These are phyloP conservation scores for Trichocomaceae sp. DNA, from an alignment of 2,329 filamentous ascomycete genomes.

Conservation along the genomic window DNA sequence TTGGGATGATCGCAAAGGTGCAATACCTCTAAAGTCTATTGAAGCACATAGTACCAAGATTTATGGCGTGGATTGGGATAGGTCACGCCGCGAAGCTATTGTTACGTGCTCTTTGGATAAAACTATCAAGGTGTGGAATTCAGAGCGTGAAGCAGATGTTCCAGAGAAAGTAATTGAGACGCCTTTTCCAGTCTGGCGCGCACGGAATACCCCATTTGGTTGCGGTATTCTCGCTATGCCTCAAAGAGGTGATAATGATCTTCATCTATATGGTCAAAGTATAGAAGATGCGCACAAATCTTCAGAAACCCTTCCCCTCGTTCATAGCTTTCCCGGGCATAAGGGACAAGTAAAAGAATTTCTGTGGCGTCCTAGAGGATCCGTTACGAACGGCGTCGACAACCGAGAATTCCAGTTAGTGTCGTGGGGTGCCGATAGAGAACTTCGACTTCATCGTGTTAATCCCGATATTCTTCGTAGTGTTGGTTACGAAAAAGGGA, in stretches of 20 bases:
- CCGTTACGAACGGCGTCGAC: conserved; percentile 62
- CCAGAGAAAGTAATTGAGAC: conserved; percentile 74
- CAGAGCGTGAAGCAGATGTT: conserved; percentile 54
- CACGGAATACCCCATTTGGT: conserved; percentile 85
- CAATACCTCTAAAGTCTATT: conserved; percentile 73
- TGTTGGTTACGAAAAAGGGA: conserved; percentile 68
- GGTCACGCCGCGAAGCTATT: conserved; percentile 63
- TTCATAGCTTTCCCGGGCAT: conserved; percentile 50
- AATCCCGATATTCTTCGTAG: conserved; percentile 57
- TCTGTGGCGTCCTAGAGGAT: conserved; percentile 74
- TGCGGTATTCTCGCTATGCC: conserved; percentile 84
- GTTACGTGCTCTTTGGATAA: conserved; percentile 87
- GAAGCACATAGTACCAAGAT: conserved; percentile 88
- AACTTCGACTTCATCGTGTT: conserved; percentile 70
- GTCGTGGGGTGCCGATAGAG: conserved; percentile 83
- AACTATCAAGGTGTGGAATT: conserved; percentile 92
- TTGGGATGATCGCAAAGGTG: conserved; percentile 80
- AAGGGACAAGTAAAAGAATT: conserved; percentile 76
- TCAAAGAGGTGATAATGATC: conserved; percentile 74
- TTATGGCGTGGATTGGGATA: conserved; percentile 92
- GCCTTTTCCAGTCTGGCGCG: conserved; percentile 82
- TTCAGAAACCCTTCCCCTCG: conserved; percentile 35
- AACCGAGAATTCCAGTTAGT: conserved; percentile 87
- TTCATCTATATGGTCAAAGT: conserved; percentile 74
- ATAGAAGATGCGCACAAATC: conserved; percentile 33